These are phyloP conservation scores for Coccomyxa sp. DNA, from an alignment of 139 green algal species.

Conservation along the genomic window DNA sequence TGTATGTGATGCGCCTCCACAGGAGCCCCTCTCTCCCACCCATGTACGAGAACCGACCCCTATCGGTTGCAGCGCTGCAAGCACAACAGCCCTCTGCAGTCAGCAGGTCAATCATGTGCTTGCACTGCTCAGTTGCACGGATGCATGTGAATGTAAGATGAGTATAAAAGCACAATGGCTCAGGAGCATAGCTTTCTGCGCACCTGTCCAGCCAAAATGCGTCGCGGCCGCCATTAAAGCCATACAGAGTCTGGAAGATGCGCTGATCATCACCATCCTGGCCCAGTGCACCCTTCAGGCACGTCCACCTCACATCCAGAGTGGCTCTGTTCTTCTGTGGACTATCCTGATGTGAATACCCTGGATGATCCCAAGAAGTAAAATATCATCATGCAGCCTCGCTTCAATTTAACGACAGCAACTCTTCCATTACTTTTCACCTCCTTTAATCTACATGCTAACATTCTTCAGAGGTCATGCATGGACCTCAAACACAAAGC, in stretches of 20 bases:
- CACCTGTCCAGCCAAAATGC: constrained; percentile 92
- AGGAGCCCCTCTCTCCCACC: constrained; percentile 71
- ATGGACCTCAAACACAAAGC: too few species aligned
- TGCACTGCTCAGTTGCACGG: neutral
- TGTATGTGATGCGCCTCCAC: constrained; percentile 74
- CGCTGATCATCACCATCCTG: constrained; percentile 12
- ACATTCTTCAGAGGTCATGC: too few species aligned
- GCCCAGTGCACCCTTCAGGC: constrained; percentile 20
- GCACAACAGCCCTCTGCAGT: neutral
- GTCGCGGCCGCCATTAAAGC: constrained; percentile 32
- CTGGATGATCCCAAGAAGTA: too few species aligned
- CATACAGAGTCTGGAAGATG: constrained; percentile 39
- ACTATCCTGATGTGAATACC: neutral
- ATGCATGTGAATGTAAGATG: too few species aligned
- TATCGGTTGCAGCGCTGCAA: constrained; percentile 56
- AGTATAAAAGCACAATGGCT: too few species aligned
- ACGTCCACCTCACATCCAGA: constrained; percentile 25
- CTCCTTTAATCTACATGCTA: too few species aligned
- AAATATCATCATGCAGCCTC: too few species aligned
- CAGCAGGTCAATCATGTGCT: neutral
- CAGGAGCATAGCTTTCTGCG: neutral
- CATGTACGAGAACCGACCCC: constrained; percentile 91
- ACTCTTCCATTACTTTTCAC: too few species aligned
- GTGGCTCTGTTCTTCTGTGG: neutral
- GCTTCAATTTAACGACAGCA: too few species aligned